These are phyloP conservation scores for Amylostereum chailletii DNA, from an alignment of 1,284 basidiomycete genomes.

Conservation along the genomic window DNA sequence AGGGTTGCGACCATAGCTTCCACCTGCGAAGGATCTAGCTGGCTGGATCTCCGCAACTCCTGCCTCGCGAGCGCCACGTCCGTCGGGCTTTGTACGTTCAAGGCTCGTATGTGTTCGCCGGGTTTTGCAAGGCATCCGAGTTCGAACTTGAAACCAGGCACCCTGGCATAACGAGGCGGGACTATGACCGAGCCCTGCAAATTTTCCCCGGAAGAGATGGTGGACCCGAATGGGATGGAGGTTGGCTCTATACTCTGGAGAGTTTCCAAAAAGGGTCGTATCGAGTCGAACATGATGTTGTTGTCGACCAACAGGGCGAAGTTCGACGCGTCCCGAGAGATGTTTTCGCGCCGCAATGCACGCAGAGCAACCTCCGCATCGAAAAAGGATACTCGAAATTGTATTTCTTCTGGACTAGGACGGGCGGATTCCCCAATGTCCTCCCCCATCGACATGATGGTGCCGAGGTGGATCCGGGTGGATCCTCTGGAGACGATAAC, in stretches of 20 bases:
- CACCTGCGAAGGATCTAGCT: slow-evolving; percentile 11
- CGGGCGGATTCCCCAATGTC: slow-evolving; percentile 19
- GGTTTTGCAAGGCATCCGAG: slow-evolving; percentile 16
- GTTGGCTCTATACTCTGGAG: slow-evolving; percentile 20
- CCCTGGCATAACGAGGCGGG: slow-evolving; percentile 18
- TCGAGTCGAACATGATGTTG: slow-evolving; percentile 21
- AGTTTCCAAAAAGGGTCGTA: slow-evolving; percentile 23
- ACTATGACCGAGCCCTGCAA: slow-evolving; percentile 4
- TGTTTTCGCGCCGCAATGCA: slow-evolving; percentile 16
- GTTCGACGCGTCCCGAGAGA: slow-evolving; percentile 10
- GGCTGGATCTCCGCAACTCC: slow-evolving; percentile 6
- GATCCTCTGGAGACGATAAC: slow-evolving; percentile 13
- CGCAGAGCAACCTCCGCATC: slow-evolving; percentile 21
- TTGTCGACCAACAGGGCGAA: slow-evolving; percentile 20
- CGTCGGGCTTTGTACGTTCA: slow-evolving; percentile 11
- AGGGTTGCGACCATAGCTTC: slow-evolving; percentile 11
- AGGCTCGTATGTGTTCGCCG: slow-evolving; percentile 12
- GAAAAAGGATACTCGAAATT: slow-evolving; percentile 20
- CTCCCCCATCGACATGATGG: slow-evolving; percentile 13
- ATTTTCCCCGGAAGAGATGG: slow-evolving; percentile 11
- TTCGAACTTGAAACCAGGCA: slow-evolving; percentile 18
- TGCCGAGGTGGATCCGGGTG: slow-evolving; percentile 18
- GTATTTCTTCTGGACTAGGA: slow-evolving; percentile 11
- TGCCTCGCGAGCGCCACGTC: slow-evolving; percentile 13
- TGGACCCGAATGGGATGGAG: slow-evolving; percentile 17